A percentile compares a stretch with the other conserved stretches of the same genome.
Conservation (phyloP, 2,329 filamentous ascomycete genomes). For the Trichophyton equinum region DNA sequence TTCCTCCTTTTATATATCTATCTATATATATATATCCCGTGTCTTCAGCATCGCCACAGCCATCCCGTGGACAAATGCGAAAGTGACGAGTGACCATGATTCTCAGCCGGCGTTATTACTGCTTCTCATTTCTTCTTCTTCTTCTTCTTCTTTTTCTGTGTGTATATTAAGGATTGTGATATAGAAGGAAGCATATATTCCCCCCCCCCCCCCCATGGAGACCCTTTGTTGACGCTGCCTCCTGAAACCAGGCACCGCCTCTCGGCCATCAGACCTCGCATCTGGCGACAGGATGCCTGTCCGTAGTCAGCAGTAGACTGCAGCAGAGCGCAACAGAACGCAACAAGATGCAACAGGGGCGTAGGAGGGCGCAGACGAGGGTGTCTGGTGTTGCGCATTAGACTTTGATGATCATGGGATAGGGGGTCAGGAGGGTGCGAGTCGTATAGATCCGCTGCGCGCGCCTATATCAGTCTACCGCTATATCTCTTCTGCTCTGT, state of each 20-base stretch:
- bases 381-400: slow-evolving; percentile 3
- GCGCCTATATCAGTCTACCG: not conserved
- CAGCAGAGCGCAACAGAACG: not conserved
- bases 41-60: not conserved
- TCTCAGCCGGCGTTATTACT: not conserved
- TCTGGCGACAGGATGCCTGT: not conserved
- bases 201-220: not conserved
- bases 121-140: too few relatives aligned
- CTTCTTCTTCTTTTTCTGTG: too few relatives aligned
- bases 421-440: not conserved
- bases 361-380: not conserved
- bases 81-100: not conserved
- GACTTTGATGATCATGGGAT: slow-evolving; percentile 3
- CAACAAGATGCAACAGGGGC: not conserved
- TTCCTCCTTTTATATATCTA: not conserved
- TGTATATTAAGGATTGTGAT: not conserved
- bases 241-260: not conserved
- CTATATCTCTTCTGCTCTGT: too few relatives aligned
- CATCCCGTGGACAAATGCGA: not conserved
- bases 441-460: not conserved
- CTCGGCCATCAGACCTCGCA: not conserved
- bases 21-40: not conserved
- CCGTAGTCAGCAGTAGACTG: not conserved
- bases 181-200: not conserved
- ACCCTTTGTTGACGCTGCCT: too few relatives aligned